Percentiles rank a stretch among this genome's conserved stretches.
phyloP scores from a whole-genome alignment of 208 protist species.

The Porcisia hertigi region DNA sequence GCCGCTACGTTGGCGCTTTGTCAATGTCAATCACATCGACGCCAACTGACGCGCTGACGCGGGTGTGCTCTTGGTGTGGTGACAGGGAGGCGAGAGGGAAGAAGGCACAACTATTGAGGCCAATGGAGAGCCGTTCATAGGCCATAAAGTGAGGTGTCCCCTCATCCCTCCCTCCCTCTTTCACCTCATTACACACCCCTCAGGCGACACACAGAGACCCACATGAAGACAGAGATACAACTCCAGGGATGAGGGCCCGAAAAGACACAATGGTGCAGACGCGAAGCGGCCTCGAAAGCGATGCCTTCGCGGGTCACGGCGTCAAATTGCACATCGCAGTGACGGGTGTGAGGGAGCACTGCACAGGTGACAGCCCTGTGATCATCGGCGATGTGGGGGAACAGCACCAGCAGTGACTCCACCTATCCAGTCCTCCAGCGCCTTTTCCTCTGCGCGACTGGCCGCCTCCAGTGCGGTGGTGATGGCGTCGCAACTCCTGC shows the following conservation, averaged over 20 bases:
- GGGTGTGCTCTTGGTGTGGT: not conserved
- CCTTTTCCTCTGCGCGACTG: conserved; percentile 20
- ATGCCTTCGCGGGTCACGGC: not conserved
- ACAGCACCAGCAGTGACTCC: conserved; percentile 26
- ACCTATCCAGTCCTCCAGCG: conserved; percentile 41
- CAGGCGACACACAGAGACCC: not conserved
- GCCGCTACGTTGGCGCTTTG: not conserved
- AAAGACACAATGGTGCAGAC: not conserved
- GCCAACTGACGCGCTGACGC: too few relatives aligned
- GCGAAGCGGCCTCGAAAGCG: too few relatives aligned
- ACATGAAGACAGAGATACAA: not conserved
- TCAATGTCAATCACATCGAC: not conserved
- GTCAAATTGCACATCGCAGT: not conserved
- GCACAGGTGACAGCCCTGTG: not conserved
- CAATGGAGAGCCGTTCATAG: not conserved
- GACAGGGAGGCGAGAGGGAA: not conserved
- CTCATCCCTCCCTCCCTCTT: not conserved
- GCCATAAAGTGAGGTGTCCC: not conserved
- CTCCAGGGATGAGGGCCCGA: not conserved
- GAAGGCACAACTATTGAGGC: not conserved
- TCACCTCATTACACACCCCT: not conserved
- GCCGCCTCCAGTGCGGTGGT: not conserved
- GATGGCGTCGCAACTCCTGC: not conserved
- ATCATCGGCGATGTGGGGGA: conserved; percentile 1
- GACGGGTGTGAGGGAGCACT: not conserved